Base-by-base conservation (phyloP, 2,329 filamentous ascomycete genomes). In the Lasiodiplodia gonubiensis region DNA sequence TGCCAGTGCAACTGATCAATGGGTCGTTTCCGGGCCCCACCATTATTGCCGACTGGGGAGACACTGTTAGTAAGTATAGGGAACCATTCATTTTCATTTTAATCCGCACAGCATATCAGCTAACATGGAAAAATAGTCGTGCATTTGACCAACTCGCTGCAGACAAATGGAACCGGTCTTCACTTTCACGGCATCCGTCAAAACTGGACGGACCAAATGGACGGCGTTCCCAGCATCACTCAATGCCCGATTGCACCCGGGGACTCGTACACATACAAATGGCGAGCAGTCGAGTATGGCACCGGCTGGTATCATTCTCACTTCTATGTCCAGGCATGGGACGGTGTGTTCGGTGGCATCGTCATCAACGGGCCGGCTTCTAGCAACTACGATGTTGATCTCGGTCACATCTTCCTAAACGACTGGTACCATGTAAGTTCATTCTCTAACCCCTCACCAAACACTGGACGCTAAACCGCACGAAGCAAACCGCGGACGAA, bases 361-460 rank as follows among this genome's bases (percentile, higher is more conserved):
- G 67, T 76, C 42, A 73, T 76, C 51, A 68, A 76, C 52, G 74
- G 74, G 16, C 73, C 73, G 8, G 66, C 64, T 27, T 59, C 69
- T 37, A 67, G 27, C 2, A 53, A 69, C 21, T 75, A 75, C 63
- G 73, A 75, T 65, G 68, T 71, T 35, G 74, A 75, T 67, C 53
- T 75, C 16, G 73, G 73, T 23, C 72, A 72, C 10, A 51, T 75
- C 21, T 60, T 72, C 21, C 52, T 75, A 14, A 48, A 25, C 4
- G 69, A 71, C 55, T 70, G 65, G 66, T 88, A 88, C 74, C 86
- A 89, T 27, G 37, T 11, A 35, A 16, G 74, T 68, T 4, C 4
- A 74, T 68, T 4, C 4, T 6, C 7, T 6, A 27, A 27, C 7
- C 7, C 3, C 27, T 3, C 7, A 27, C 27, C 27, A 27, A 3